Percentiles rank a stretch among this genome's conserved stretches.
These are phyloP conservation scores for Candida dajiaensis DNA, from an alignment of 805 yeast species.

Conservation along the genomic window DNA sequence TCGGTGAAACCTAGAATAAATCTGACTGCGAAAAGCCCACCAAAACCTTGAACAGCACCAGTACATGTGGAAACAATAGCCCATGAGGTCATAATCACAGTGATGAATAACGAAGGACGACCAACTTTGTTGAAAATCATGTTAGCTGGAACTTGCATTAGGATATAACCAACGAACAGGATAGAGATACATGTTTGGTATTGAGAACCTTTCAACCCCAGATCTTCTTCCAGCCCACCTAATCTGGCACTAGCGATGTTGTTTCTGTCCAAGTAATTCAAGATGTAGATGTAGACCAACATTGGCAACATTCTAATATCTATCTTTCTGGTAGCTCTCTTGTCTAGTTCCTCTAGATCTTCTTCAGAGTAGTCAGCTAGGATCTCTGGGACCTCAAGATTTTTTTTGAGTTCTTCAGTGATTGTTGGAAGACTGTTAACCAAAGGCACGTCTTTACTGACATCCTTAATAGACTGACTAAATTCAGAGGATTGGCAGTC, in stretches of 20 bases:
- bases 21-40: conserved; percentile 27
- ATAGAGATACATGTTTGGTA: conserved; percentile 49
- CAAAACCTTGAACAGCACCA: conserved; percentile 24
- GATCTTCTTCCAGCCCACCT: conserved; percentile 42
- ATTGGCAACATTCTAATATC: conserved; percentile 46
- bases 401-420: conserved; percentile 9
- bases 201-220: conserved; percentile 35
- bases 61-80: conserved; percentile 34
- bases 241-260: conserved; percentile 45
- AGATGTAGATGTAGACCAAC: conserved; percentile 43
- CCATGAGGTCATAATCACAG: conserved; percentile 45
- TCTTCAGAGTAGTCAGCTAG: conserved; percentile 24
- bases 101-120: conserved; percentile 45
- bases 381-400: conserved; percentile 19
- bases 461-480: not conserved
- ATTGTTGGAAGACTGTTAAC: conserved; percentile 1
- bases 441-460: not conserved
- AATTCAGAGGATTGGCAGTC: not conserved
- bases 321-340: conserved; percentile 38
- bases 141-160: conserved; percentile 47
- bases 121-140: conserved; percentile 37
- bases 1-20: conserved; percentile 40
- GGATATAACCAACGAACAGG: conserved; percentile 43
- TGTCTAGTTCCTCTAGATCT: conserved; percentile 39
- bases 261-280: conserved; percentile 46